These are phyloP conservation scores for Ricinus communis DNA, from an alignment of 345 rosid species.

Conservation along the genomic window DNA sequence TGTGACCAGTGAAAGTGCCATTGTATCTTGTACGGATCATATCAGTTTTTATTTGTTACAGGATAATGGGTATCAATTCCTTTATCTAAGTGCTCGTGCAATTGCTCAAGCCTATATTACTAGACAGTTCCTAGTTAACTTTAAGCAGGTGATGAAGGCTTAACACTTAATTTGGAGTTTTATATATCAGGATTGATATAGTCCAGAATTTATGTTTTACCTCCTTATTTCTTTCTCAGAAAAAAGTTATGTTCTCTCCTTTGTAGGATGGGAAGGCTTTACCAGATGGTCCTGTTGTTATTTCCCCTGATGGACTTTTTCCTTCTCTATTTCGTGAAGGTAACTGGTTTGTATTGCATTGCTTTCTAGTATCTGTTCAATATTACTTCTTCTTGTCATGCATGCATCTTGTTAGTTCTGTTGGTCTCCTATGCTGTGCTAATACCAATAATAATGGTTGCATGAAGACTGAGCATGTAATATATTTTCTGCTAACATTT, in stretches of 20 bases:
- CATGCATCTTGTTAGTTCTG: conserved; percentile 3
- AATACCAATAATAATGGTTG: background rate
- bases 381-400: background rate
- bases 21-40: background rate
- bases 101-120: conserved; percentile 91
- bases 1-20: background rate
- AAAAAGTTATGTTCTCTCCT: conserved; percentile 10
- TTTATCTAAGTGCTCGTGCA: conserved; percentile 93
- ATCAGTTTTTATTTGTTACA: conserved; percentile 34
- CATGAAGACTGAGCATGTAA: background rate
- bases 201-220: background rate
- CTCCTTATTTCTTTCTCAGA: background rate
- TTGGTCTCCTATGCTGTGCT: background rate
- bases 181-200: conserved; percentile 11
- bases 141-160: conserved; percentile 67
- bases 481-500: background rate
- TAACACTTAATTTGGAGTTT: conserved; percentile 5
- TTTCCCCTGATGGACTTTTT: conserved; percentile 96
- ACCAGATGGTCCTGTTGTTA: conserved; percentile 97
- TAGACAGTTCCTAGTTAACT: conserved; percentile 78
- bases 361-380: background rate
- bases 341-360: conserved; percentile 19
- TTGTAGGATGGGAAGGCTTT: conserved; percentile 85
- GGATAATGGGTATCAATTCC: conserved; percentile 96
- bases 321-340: conserved; percentile 96